Conservation (phyloP, 192 early-diverging fungal genomes). For the Backusella circina region DNA sequence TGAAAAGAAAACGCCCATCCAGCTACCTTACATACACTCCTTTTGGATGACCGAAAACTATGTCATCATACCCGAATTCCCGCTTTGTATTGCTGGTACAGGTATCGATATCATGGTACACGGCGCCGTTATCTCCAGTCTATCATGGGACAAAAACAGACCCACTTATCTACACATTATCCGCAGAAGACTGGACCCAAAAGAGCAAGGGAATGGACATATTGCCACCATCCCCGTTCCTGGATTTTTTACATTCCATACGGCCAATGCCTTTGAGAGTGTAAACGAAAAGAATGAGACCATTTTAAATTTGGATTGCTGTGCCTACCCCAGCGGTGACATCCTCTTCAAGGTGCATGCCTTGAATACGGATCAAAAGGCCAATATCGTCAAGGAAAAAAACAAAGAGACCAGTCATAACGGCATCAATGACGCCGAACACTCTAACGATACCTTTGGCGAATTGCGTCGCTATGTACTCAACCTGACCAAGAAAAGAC, state of each 20-base stretch:
- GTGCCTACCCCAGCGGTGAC: neutral
- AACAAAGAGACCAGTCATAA: neutral
- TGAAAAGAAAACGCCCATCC: neutral
- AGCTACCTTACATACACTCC: constrained; percentile 49
- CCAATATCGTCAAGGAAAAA: neutral
- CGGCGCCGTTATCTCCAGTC: neutral
- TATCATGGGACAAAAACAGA: neutral
- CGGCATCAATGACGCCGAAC: neutral
- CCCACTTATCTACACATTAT: constrained; percentile 9
- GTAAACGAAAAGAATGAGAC: neutral
- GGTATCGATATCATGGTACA: neutral
- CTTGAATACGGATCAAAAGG: neutral
- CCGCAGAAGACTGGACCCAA: neutral
- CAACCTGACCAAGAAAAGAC: neutral
- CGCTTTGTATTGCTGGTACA: constrained; percentile 29
- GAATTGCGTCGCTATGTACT: neutral
- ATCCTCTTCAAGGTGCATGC: neutral
- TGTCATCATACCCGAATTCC: constrained; percentile 53
- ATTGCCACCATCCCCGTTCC: neutral
- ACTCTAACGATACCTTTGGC: neutral
- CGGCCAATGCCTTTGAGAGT: constrained; percentile 3
- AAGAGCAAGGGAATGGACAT: neutral
- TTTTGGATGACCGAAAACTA: constrained; percentile 53
- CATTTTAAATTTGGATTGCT: constrained; percentile 5
- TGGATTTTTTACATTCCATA: constrained; percentile 12